Conservation (phyloP, 2,329 filamentous ascomycete species). For the Penicillium sp. region DNA sequence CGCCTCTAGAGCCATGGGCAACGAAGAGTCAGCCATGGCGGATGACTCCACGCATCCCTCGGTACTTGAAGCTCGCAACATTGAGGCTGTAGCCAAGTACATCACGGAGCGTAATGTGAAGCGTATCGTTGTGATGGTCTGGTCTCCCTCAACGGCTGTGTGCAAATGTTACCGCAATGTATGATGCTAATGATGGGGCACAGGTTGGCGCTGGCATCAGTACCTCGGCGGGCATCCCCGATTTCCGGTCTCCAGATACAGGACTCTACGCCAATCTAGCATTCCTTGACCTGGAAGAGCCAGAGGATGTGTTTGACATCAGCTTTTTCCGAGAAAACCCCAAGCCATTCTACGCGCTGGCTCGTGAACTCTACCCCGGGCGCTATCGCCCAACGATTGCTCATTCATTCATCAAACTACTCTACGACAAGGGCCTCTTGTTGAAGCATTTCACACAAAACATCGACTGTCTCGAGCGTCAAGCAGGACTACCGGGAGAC, state of each 20-base stretch:
- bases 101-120: conserved; percentile 36
- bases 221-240: conserved; percentile 60
- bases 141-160: conserved; percentile 8
- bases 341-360: conserved; percentile 83
- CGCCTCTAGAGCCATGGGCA: conserved; percentile 60
- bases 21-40: conserved; percentile 66
- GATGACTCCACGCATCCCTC: conserved; percentile 58
- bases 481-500: conserved; percentile 73
- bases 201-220: conserved; percentile 77
- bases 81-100: too few relatives aligned
- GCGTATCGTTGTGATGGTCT: conserved; percentile 73
- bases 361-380: conserved; percentile 86
- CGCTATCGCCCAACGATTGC: conserved; percentile 82
- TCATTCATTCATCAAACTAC: conserved; percentile 79
- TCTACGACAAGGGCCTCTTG: conserved; percentile 71
- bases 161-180: not conserved
- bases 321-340: conserved; percentile 79
- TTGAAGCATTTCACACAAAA: conserved; percentile 93
- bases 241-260: conserved; percentile 89
- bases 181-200: conserved; percentile 1
- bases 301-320: conserved; percentile 93
- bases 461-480: conserved; percentile 88
- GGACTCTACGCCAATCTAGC: conserved; percentile 91
- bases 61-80: conserved; percentile 61
- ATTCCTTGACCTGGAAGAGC: conserved; percentile 75